Base-by-base conservation (phyloP, 805 yeast genomes). In the Wickerhamiella qilinensis region DNA sequence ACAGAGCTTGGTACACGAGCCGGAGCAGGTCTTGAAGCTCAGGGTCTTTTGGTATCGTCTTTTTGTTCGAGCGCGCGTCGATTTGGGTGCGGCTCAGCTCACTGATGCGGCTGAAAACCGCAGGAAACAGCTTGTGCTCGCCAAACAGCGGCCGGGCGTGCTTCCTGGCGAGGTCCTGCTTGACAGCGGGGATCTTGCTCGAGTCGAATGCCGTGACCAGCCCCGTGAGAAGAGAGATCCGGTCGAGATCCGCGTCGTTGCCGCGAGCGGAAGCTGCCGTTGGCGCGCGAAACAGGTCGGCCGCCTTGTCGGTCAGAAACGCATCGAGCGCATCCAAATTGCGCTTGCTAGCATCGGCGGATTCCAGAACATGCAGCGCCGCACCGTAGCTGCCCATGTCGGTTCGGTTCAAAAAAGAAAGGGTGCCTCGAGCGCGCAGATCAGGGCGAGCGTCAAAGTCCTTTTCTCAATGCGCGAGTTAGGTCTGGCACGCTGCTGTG, bases 1-100 rank as follows among this genome's bases (percentile, higher is more conserved):
- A 48, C 11, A 50, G 40, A 4, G 46, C 33, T 14, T 45, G 37
- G 36, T 42, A 46, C 5, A 44, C 44, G 14, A 50, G 43, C 40
- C 46, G 42, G 8, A 49, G 41, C 21, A 49, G 44, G 15, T 32
- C 35, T 12, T 19, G 35, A n/a, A 32, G 25, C 4, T 6, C 11
- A 7, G 15, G 20, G 7, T 14, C 30, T 5, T 14, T 14, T 5
- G 15, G 5, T 7, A n/a, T 7, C 8, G 8, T 15, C 15, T 14
- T 15, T 28, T 28, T 14, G 15, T 7, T 28, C 15, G 38, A 18
- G 20, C 19, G 12, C 39, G 25, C 3, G 44, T 40, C 24, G 33
- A 30, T 22, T 22, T 19, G 32, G 19, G 15, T 19, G 33, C 2
- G 29, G 21, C 25, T 22, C 25, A 22, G 25, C 9, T 22, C 24